A percentile compares a stretch with the other conserved stretches of the same genome.
Conservation (phyloP, 805 yeast species). For the Saturnispora quitensis region DNA sequence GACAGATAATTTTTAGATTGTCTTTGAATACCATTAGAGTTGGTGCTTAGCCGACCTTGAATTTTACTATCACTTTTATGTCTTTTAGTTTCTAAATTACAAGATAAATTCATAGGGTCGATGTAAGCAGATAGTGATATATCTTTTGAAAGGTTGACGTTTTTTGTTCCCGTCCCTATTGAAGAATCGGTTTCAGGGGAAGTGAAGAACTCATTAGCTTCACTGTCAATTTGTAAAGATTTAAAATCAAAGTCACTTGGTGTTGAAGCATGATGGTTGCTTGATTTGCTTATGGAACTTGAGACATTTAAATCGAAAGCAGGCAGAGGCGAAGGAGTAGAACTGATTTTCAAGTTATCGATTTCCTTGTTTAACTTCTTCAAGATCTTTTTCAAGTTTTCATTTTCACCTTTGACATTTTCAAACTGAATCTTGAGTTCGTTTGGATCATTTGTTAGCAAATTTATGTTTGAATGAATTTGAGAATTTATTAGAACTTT, state of each 20-base stretch:
- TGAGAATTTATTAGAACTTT: slow-evolving; percentile 25
- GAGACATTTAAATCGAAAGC: not conserved
- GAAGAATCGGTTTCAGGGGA: slow-evolving; percentile 7
- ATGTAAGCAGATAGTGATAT: not conserved
- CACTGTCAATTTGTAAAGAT: not conserved
- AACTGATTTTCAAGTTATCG: slow-evolving; percentile 20
- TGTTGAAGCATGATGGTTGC: not conserved
- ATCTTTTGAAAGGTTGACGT: not conserved
- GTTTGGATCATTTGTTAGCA: slow-evolving; percentile 23
- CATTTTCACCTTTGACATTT: slow-evolving; percentile 35
- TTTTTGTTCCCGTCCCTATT: slow-evolving; percentile 5
- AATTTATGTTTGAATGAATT: slow-evolving; percentile 29
- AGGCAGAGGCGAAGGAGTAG: not conserved
- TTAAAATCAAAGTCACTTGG: not conserved
- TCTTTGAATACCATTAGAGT: not conserved
- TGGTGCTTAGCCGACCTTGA: slow-evolving; percentile 1
- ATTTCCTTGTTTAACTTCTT: slow-evolving; percentile 34
- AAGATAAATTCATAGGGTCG: slow-evolving; percentile 28
- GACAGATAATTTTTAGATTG: not conserved
- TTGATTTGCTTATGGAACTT: not conserved
- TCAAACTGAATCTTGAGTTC: slow-evolving; percentile 33
- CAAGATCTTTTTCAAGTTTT: slow-evolving; percentile 33
- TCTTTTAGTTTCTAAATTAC: slow-evolving; percentile 24
- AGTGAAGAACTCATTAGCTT: not conserved
- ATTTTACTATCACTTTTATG: slow-evolving; percentile 12